Conservation (phyloP, 371 early-diverging fungal genomes). For the Mucor irregularis region DNA sequence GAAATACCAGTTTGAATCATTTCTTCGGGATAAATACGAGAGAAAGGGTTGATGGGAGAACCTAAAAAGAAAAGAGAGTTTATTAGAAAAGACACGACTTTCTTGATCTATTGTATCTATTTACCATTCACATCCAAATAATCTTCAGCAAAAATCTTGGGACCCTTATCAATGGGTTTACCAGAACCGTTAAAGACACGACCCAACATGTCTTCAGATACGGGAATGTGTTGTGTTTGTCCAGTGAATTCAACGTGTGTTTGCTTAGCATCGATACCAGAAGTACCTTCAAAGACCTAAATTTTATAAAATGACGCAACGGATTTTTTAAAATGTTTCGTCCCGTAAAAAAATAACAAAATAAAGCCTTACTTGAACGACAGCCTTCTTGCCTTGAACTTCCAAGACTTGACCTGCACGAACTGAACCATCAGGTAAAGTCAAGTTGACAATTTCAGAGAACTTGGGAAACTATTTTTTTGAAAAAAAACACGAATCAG, state of each 20-base stretch:
- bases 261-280: conserved; percentile 98
- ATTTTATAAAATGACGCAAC: conserved; percentile 8
- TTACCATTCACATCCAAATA: conserved; percentile 95
- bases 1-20: conserved; percentile 99
- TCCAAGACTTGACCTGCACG: conserved; percentile 99
- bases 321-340: background rate
- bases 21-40: conserved; percentile 99
- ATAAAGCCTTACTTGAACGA: conserved; percentile 94
- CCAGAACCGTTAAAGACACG: conserved; percentile 99
- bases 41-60: conserved; percentile 99
- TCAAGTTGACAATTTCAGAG: conserved; percentile 98
- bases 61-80: conserved; percentile 48
- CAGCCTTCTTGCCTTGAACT: conserved; percentile 97
- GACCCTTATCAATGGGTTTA: conserved; percentile 99
- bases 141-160: conserved; percentile 99
- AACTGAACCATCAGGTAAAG: conserved; percentile 95
- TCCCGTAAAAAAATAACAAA: too few relatives aligned
- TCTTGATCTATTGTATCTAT: too few relatives aligned
- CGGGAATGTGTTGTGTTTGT: conserved; percentile 97
- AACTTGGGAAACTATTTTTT: conserved; percentile 88
- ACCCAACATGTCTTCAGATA: conserved; percentile 99
- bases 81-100: too few relatives aligned
- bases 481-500: conserved; percentile 4
- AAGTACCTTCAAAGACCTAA: conserved; percentile 99
- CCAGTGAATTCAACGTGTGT: conserved; percentile 99